phyloP scores from a whole-genome alignment of 2,329 filamentous ascomycete genomes.

The Plectosphaerella cucumerina region DNA sequence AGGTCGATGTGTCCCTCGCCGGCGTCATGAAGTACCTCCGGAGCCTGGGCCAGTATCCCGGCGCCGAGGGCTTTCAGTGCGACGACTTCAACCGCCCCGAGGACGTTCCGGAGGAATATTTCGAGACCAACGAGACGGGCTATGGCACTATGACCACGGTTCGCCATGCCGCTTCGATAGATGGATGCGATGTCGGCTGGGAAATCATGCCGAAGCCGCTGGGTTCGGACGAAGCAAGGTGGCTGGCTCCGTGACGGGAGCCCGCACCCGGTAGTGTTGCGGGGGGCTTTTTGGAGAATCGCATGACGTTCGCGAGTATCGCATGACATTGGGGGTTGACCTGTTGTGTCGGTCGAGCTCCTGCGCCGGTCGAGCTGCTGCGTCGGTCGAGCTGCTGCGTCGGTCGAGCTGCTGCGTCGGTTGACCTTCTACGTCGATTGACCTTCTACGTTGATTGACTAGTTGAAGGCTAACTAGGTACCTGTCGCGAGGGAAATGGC shows the following conservation, averaged over 20 bases:
- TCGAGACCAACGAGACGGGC: conserved; percentile 37
- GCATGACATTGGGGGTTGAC: too few relatives aligned
- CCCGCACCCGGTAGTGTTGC: too few relatives aligned
- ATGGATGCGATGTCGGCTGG: conserved; percentile 42
- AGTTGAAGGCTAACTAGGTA: too few relatives aligned
- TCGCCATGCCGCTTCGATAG: conserved; percentile 42
- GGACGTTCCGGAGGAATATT: conserved; percentile 26
- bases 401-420: too few relatives aligned
- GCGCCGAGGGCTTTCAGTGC: conserved; percentile 35
- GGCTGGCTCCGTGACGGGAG: conserved; percentile 15
- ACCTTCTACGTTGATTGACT: too few relatives aligned
- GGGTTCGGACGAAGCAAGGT: conserved; percentile 40
- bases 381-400: too few relatives aligned
- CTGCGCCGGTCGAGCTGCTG: too few relatives aligned
- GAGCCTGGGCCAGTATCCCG: conserved; percentile 47
- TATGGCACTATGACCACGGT: conserved; percentile 45
- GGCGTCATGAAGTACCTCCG: conserved; percentile 52
- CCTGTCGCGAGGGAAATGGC: too few relatives aligned
- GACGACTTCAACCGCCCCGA: conserved; percentile 21
- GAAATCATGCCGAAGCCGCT: conserved; percentile 45
- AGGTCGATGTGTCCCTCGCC: conserved; percentile 50
- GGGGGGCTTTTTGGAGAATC: too few relatives aligned
- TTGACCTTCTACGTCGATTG: too few relatives aligned
- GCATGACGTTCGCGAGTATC: too few relatives aligned
- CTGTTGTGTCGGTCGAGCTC: too few relatives aligned